Base-by-base conservation (phyloP, 176 grass and related monocot species). In the Triticum urartu region DNA sequence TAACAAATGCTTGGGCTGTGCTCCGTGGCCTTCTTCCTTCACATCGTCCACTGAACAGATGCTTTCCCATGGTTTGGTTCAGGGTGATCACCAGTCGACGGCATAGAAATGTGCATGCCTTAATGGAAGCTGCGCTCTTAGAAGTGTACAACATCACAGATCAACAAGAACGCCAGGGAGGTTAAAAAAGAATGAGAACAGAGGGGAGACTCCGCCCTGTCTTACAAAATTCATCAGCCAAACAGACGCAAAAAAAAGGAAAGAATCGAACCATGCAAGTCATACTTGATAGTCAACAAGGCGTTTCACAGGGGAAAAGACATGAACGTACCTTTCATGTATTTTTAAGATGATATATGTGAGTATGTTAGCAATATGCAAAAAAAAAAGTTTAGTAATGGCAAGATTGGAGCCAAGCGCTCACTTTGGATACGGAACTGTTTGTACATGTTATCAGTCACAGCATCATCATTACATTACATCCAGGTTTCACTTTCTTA, bases 391-490 rank as follows among this genome's bases (percentile, higher is more conserved):
- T 21, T 58, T 21, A 58, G 3, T 54, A 58, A 58, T 58, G 18
- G 54, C 7, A 58, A 8, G 18, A 58, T 21, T 21, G 54, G 54
- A 58, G 54, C 18, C 3, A 58, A 58, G 21, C 6, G 18, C 54
- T 58, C 54, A 3, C 18, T 58, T 58, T 58, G 54, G 54, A 58
- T 58, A 87, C 59, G 84, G 0, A 75, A 84, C 59, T 80, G 59
- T 79, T 87, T 79, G 43, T 87, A 74, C 84, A 87, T 34, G 74
- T 3, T 24, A 83, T 56, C 14, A 13, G 21, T 62, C 17, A 40
- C 30, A 10, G 15, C 24, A 22, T 5, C 81, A 33, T 59, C 81
- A 33, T 59, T 72, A 87, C 75, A 83, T 45, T 72, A 87, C 75
- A 83, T 24, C 14, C 40, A 62, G 7, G 58, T 59, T 32, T 17